These are phyloP conservation scores for Starmerella asiatica DNA, from an alignment of 805 yeast genomes.

Conservation along the genomic window DNA sequence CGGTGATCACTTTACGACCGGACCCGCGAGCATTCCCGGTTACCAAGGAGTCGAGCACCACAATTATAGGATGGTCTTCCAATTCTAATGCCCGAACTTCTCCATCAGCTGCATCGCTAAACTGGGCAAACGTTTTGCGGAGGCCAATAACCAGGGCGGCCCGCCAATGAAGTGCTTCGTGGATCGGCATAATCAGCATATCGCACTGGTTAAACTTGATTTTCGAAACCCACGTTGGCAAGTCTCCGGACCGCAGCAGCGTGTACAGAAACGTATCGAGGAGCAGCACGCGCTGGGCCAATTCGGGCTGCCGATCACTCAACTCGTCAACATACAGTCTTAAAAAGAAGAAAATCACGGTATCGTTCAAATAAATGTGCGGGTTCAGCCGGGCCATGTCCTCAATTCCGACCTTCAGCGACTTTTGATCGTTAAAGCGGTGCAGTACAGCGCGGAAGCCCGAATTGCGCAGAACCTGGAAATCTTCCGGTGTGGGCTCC, in stretches of 20 bases:
- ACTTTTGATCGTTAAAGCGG: conserved; percentile 39
- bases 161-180: conserved; percentile 77
- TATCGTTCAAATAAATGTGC: conserved; percentile 81
- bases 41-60: conserved; percentile 64
- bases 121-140: conserved; percentile 1
- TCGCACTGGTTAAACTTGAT: conserved; percentile 3
- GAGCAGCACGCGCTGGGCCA: conserved; percentile 36
- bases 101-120: neutral
- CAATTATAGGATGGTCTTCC: conserved; percentile 30
- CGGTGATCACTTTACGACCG: conserved; percentile 12
- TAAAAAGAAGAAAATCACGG: conserved; percentile 73
- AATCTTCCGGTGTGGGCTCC: conserved; percentile 15
- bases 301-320: conserved; percentile 23
- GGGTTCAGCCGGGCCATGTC: conserved; percentile 72
- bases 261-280: conserved; percentile 78
- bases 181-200: conserved; percentile 52
- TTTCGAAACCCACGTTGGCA: conserved; percentile 53
- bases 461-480: neutral
- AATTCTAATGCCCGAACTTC: neutral
- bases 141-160: conserved; percentile 44
- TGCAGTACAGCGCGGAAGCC: conserved; percentile 10
- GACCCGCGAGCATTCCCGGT: conserved; percentile 8
- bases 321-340: conserved; percentile 24
- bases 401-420: conserved; percentile 44
- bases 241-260: conserved; percentile 36